Evolutionary conservation across 2,329 filamentous ascomycete species (phyloP), one percentile per base, ranked within the genome.

Genomic region (Chrysoporthe austroafricana): DNA sequence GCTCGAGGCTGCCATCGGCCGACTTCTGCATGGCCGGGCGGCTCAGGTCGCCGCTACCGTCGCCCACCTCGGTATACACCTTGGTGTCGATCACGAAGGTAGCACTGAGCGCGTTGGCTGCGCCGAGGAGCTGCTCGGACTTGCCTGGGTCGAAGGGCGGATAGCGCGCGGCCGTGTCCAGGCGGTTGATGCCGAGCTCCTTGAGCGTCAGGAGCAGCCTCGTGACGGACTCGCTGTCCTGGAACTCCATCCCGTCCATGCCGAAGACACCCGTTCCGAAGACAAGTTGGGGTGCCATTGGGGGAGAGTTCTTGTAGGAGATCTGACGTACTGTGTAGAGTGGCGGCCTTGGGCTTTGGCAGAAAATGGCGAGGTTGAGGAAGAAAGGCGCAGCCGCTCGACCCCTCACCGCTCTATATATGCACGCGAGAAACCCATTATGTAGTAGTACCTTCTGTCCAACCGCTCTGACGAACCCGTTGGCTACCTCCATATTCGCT

Each of bases 1-100:
- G 73, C 66, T 71, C 60, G 63, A 79, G 68, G 62, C 77, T 79
- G 14, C 66, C 73, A 2, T 67, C 64, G 2, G 75, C 64, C 1
- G 76, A 78, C 50, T 69, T 73, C 3, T 68, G 62, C 8, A 78
- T 72, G 1, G 75, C 73, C 2, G 73, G 70, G 5, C n/a, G 52
- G 1, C 69, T 68, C 39, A 78, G 66, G 52, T 76, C 73, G 1
- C 77, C 77, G 52, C 74, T 74, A 2, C 74, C 76, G 43, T 77
- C 76, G 2, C 57, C 26, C 9, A 71, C 70, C 21, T 76, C 72
- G n/a, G 74, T 76, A 42, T 73, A 75, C 2, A 79, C 73, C 64
- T 80, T 80, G 0, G 77, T 79, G 61, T 79, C 77, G 39, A 80
- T 67, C 2, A 67, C 50, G 56, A 80, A 80, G 0, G 63, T 65